Conservation (phyloP, 2,329 filamentous ascomycete genomes). For the Orbilia ellipsospora region DNA sequence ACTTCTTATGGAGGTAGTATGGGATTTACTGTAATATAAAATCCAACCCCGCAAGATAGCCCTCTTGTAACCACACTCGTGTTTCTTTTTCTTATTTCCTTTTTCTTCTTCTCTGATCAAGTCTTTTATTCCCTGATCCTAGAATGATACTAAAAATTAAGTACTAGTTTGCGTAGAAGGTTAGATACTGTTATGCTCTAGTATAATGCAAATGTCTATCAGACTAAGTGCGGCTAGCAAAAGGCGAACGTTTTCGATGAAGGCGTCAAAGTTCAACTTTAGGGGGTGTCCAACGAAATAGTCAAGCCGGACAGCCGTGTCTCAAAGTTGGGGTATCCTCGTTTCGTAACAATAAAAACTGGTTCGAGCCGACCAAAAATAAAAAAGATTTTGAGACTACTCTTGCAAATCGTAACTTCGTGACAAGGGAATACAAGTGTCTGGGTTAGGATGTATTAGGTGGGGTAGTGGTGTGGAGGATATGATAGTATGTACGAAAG, state of each 20-base stretch:
- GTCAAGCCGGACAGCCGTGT: slow-evolving; percentile 27
- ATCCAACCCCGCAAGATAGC: slow-evolving; percentile 49
- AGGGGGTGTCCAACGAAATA: slow-evolving; percentile 47
- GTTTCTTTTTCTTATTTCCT: slow-evolving; percentile 28
- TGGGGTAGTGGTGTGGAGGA: slow-evolving; percentile 26
- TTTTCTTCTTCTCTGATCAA: slow-evolving; percentile 15
- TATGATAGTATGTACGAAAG: slow-evolving; percentile 28
- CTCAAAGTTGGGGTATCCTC: slow-evolving; percentile 34
- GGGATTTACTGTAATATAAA: slow-evolving; percentile 53
- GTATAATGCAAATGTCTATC: slow-evolving; percentile 52
- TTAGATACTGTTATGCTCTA: slow-evolving; percentile 50
- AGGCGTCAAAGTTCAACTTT: slow-evolving; percentile 55
- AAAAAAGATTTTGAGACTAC: not conserved
- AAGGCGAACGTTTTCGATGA: slow-evolving; percentile 53
- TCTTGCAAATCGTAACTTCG: slow-evolving; percentile 52
- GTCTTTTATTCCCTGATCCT: slow-evolving; percentile 21
- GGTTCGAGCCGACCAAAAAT: slow-evolving; percentile 1
- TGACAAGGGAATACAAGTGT: slow-evolving; percentile 43
- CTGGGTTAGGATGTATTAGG: slow-evolving; percentile 28
- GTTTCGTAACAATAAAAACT: slow-evolving; percentile 39
- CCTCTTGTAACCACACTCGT: slow-evolving; percentile 29
- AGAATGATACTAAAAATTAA: slow-evolving; percentile 44
- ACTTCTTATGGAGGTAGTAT: slow-evolving; percentile 38
- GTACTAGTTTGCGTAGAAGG: slow-evolving; percentile 24
- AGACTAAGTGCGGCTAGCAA: slow-evolving; percentile 52